These are phyloP conservation scores for Annona cherimola DNA, from an alignment of 164 flowering plant species.

Conservation along the genomic window DNA sequence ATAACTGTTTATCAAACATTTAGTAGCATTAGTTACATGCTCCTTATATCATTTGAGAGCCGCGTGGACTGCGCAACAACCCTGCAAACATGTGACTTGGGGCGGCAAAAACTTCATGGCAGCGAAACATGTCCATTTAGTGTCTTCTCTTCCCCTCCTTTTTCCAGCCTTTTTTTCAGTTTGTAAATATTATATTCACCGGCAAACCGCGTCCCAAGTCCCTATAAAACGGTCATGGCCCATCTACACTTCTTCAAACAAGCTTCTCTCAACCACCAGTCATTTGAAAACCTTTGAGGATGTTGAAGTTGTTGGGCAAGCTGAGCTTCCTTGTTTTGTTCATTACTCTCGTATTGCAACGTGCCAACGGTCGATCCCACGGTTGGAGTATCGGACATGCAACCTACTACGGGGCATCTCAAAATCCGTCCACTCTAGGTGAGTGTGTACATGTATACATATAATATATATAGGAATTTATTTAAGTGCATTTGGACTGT, in stretches of 20 bases:
- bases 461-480: too few species aligned
- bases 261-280: neutral
- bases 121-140: neutral
- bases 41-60: too few species aligned
- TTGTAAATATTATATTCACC: neutral
- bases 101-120: neutral
- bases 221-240: neutral
- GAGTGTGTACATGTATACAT: conserved; percentile 6
- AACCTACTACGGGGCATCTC: conserved; percentile 58
- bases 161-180: neutral
- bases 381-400: conserved; percentile 62
- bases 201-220: conserved; percentile 7
- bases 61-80: neutral
- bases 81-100: neutral
- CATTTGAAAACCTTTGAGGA: neutral
- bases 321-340: conserved; percentile 1
- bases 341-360: conserved; percentile 14
- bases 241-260: neutral
- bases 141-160: neutral
- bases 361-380: conserved; percentile 19
- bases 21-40: too few species aligned
- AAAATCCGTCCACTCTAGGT: conserved; percentile 59
- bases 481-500: too few species aligned
- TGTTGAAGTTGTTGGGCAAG: neutral
- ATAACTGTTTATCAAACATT: too few species aligned